Base-by-base conservation (phyloP, 176 grass and related monocot species). In the Oryza meridionalis region DNA sequence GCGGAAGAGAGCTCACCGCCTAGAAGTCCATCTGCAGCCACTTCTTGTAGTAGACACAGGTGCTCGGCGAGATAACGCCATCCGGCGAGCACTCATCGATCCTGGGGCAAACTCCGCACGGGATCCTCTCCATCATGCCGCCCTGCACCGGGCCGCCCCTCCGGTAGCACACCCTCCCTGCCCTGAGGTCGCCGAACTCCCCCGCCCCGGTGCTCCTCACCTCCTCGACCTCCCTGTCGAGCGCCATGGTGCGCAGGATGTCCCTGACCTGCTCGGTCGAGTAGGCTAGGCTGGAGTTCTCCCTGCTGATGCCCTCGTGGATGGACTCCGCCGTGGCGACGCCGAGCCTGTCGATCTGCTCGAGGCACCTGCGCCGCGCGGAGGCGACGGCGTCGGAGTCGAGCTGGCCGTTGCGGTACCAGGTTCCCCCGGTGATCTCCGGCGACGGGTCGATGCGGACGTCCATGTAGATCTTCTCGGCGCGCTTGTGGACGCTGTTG, bases 11-110 rank as follows among this genome's bases (percentile, higher is more conserved):
- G 67, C 73, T 86, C 79, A 63, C 67, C 49, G 0, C 87, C 86
- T 94, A 91, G 87, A 94, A 94, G 70, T 94, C 92, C 86, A 91
- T 66, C 66, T 89, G 71, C 33, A 94, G 80, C 89, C 92, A 94
- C 65, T 94, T 91, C 24, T 84, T 79, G 86, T 89, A 94, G 80
- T 94, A 94, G 26, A 82, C 73, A 45, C 92, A 94, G n/a, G 84
- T 91, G 32, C 21, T 82, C 1, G 92, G 92, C 25, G 92, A 94
- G 50, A 94, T 91, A 44, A 89, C 73, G 26, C 92, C 89, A 6
- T 85, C 81, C 16, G 86, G 86, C 2, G 89, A 87, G 92, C 92
- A 94, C 69, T 91, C 92, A 0, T 88, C 79, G 7, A 94, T 89
- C 68, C 86, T 68, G 13, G 92, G 92, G 64, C 92, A 94, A 40